Evolutionary conservation across 805 yeast genomes (phyloP).

Genomic region (Saccharomycopsis sp.): DNA sequence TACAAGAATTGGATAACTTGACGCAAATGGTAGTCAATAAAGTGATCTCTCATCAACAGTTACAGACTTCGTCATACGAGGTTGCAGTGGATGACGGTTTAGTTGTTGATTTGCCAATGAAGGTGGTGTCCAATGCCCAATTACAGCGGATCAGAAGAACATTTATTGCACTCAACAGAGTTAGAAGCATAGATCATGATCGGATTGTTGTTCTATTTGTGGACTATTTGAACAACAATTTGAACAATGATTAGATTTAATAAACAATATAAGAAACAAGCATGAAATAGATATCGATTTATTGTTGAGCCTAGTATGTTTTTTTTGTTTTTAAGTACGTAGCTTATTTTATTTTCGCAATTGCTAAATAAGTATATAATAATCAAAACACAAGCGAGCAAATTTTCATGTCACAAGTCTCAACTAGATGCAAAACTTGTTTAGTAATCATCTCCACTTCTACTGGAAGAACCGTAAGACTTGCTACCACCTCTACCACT

Average conservation of each 20-base stretch:
- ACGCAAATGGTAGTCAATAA: conserved; percentile 61
- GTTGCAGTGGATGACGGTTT: conserved; percentile 34
- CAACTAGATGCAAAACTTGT: not conserved
- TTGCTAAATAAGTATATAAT: not conserved
- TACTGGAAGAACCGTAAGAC: conserved; percentile 25
- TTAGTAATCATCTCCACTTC: conserved; percentile 14
- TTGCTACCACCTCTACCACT: conserved; percentile 22
- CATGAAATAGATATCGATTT: not conserved
- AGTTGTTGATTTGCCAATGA: conserved; percentile 56
- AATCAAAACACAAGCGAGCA: not conserved
- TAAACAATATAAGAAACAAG: not conserved
- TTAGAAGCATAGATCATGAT: conserved; percentile 64
- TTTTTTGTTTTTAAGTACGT: too few relatives aligned
- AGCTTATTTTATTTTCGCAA: too few relatives aligned
- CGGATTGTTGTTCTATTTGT: conserved; percentile 69
- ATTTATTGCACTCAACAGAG: conserved; percentile 71
- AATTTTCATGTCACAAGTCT: not conserved
- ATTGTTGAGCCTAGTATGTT: too few relatives aligned
- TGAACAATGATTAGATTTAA: conserved; percentile 28
- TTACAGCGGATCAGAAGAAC: conserved; percentile 79
- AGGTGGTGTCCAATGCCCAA: conserved; percentile 61
- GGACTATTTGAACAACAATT: conserved; percentile 65
- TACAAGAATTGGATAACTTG: conserved; percentile 68
- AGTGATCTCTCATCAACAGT: conserved; percentile 56
- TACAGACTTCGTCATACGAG: conserved; percentile 25